Evolutionary conservation across 139 green algal species (phyloP), one percentile per base, ranked within the genome.

Genomic region (Dunaliella primolecta): DNA sequence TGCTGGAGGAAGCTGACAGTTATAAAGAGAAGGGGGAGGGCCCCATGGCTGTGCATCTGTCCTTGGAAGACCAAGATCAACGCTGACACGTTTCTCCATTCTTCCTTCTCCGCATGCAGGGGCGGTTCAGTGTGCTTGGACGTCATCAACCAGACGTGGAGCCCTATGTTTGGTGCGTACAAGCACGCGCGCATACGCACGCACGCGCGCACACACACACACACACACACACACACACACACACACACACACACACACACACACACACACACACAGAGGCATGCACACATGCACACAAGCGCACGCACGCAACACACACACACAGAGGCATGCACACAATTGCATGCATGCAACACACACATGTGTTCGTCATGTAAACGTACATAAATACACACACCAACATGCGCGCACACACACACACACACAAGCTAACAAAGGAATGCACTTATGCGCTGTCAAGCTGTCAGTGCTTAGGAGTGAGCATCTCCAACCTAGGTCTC

Each of bases 111-210:
- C 30, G 2, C 56, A 35, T 87, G 77, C 92, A 96, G 93, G 86
- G 95, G 95, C 29, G 97, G 97, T 1, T 98, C 93, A 21, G 97
- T 99, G 20, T 99, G 97, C 93, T 84, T 99, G 56, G 97, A 99
- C 85, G 97, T 99, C 30, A 99, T 99, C 89, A 99, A 99, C 90
- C 97, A 99, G 88, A 98, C 95, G 0, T 99, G 97, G 97, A 97
- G 92, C 88, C 97, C 97, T 7, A 99, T 99, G 97, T 99, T 99
- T 93, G 96, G 94, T 95, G 55, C 2, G 31, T 11, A 82, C 23
- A 36, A 7, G 15, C 46, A 64, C 46, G 15, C 46, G 46, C 46
- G 15, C 46, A 64, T 15, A 15, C 46, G 46, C 46, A 64, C 46
- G 15, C 46, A 64, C 46, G 15, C 46, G 15, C 46, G 15, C 46